These are phyloP conservation scores for Fusarium sp. DNA, from an alignment of 2,329 filamentous ascomycete species.

Conservation along the genomic window DNA sequence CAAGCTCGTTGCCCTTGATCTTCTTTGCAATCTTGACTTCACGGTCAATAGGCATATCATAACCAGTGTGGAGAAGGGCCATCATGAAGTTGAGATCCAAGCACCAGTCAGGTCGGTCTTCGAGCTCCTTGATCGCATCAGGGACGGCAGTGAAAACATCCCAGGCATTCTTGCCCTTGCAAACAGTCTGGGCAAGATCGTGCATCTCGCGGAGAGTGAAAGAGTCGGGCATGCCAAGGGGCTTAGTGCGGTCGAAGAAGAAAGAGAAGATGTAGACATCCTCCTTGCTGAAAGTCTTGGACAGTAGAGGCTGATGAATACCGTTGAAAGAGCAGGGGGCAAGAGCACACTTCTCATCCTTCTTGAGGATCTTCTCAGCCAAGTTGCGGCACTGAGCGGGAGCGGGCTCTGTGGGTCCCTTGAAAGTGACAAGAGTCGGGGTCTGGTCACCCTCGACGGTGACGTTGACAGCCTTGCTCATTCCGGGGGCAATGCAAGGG, in stretches of 20 bases:
- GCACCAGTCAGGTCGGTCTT: conserved; percentile 87
- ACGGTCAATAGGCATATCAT: conserved; percentile 96
- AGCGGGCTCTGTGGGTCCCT: conserved; percentile 78
- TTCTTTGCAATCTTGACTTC: conserved; percentile 99
- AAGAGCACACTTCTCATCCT: conserved; percentile 83
- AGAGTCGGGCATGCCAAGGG: conserved; percentile 97
- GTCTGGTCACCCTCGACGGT: conserved; percentile 71
- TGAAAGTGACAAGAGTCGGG: conserved; percentile 81
- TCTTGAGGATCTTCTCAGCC: conserved; percentile 89
- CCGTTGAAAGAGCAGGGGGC: conserved; percentile 99
- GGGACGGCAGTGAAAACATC: conserved; percentile 81
- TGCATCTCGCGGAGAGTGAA: conserved; percentile 93
- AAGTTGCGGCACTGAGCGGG: conserved; percentile 90
- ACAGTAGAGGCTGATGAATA: conserved; percentile 90
- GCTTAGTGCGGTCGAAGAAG: conserved; percentile 95
- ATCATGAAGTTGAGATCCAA: conserved; percentile 98
- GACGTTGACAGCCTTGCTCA: conserved; percentile 78
- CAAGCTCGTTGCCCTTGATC: conserved; percentile 95
- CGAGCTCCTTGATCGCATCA: conserved; percentile 82
- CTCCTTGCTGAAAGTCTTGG: conserved; percentile 90
- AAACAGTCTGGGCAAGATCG: conserved; percentile 86
- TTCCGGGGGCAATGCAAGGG: conserved; percentile 87
- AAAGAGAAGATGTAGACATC: conserved; percentile 98
- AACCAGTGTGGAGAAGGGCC: conserved; percentile 90
- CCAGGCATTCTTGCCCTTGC: conserved; percentile 81